Evolutionary conservation across 2,329 filamentous ascomycete genomes (phyloP).

Genomic region (Colletotrichum camelliae): DNA sequence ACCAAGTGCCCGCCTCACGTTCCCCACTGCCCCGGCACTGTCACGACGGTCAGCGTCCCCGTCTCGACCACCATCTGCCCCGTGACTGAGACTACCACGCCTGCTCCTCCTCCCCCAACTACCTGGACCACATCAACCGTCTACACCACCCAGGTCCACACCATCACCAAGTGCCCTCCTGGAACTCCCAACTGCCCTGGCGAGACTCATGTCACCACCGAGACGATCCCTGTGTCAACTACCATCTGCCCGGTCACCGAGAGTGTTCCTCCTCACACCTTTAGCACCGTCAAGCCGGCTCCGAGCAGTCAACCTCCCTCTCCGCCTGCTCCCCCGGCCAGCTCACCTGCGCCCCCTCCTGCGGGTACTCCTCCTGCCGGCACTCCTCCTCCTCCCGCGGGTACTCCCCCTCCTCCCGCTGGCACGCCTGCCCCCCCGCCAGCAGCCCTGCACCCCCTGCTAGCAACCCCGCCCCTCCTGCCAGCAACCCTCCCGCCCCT

Average conservation of each 20-base stretch:
- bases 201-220: conserved; percentile 39
- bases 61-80: conserved; percentile 46
- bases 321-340: not conserved
- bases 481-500: not conserved
- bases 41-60: conserved; percentile 43
- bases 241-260: conserved; percentile 46
- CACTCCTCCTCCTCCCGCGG: not conserved
- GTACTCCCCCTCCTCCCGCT: not conserved
- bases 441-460: not conserved
- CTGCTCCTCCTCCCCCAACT: conserved; percentile 16
- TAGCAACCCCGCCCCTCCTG: not conserved
- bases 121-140: conserved; percentile 45
- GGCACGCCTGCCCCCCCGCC: not conserved
- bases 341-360: not conserved
- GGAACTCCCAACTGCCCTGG: conserved; percentile 40
- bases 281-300: not conserved
- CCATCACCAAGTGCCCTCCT: conserved; percentile 60
- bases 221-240: conserved; percentile 37
- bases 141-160: conserved; percentile 50
- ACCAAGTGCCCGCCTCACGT: conserved; percentile 16
- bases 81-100: not conserved
- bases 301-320: not conserved
- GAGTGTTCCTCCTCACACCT: conserved; percentile 1
- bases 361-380: not conserved
- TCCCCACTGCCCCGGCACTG: conserved; percentile 28